phyloP scores from a whole-genome alignment of 1,284 basidiomycete genomes.

The Rhodotorula sp. region DNA sequence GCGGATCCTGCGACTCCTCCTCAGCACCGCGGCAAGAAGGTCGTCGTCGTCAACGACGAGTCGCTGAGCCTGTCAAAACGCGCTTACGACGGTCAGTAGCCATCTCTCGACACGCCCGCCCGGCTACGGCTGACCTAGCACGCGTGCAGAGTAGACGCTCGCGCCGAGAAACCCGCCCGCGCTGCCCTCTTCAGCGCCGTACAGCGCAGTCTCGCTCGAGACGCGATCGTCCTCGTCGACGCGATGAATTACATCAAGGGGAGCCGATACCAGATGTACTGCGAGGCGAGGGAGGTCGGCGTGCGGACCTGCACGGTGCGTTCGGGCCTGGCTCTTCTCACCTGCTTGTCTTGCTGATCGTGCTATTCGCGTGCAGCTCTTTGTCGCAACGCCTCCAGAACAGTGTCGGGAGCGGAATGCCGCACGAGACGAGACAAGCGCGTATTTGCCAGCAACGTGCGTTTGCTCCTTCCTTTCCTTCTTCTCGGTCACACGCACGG shows the following conservation, averaged over 20 bases:
- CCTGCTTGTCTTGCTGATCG: background rate
- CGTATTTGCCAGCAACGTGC: slow-evolving; percentile 74
- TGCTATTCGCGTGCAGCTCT: slow-evolving; percentile 20
- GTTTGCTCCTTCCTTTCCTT: slow-evolving; percentile 46
- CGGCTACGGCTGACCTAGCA: background rate
- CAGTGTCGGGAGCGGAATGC: slow-evolving; percentile 76
- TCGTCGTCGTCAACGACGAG: slow-evolving; percentile 76
- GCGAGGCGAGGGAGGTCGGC: slow-evolving; percentile 84
- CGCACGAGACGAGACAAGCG: slow-evolving; percentile 55
- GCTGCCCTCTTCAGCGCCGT: slow-evolving; percentile 83
- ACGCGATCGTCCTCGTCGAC: slow-evolving; percentile 84
- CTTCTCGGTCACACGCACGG: slow-evolving; percentile 1
- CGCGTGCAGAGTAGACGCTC: slow-evolving; percentile 61
- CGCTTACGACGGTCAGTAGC: slow-evolving; percentile 70
- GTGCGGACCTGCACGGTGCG: slow-evolving; percentile 83
- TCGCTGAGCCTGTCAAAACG: slow-evolving; percentile 64
- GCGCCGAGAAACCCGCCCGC: slow-evolving; percentile 83
- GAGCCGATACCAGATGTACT: slow-evolving; percentile 96
- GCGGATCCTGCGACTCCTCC: slow-evolving; percentile 48
- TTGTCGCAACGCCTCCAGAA: slow-evolving; percentile 74
- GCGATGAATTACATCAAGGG: slow-evolving; percentile 93
- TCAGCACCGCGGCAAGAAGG: slow-evolving; percentile 61
- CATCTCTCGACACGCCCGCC: background rate
- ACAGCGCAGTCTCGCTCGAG: slow-evolving; percentile 69
- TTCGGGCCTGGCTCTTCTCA: slow-evolving; percentile 34